Conservation (phyloP, 2,329 filamentous ascomycete species). For the Xylariaceae sp. region DNA sequence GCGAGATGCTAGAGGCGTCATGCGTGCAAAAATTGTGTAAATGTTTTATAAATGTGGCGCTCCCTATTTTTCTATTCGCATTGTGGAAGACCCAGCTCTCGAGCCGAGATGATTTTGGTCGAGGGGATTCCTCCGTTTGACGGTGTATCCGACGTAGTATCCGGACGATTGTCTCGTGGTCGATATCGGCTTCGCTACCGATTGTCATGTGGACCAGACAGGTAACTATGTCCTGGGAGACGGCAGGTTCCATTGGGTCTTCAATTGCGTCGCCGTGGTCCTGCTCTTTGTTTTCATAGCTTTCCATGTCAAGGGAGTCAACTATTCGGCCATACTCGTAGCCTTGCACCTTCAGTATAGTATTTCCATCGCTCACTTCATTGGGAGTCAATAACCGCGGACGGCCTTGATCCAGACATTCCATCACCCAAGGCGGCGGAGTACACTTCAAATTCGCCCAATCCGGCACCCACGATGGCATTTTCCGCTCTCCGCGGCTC, state of each 20-base stretch:
- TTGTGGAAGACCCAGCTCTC: background rate
- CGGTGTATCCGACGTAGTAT: background rate
- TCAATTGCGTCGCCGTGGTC: background rate
- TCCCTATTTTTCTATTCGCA: background rate
- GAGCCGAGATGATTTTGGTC: background rate
- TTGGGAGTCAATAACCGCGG: background rate
- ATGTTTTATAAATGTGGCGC: background rate
- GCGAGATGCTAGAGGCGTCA: background rate
- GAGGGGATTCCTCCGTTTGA: background rate
- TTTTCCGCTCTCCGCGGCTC: background rate
- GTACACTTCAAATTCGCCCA: conserved; percentile 8
- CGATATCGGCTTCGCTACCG: background rate
- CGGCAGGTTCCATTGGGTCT: background rate
- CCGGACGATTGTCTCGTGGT: background rate
- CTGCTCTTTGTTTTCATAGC: background rate
- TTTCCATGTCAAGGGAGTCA: background rate
- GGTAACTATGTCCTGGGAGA: background rate
- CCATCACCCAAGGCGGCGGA: conserved; percentile 6
- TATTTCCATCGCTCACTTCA: background rate
- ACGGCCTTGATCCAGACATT: background rate
- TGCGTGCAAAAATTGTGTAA: background rate
- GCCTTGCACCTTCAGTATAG: background rate
- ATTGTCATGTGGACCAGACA: background rate
- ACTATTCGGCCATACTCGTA: background rate
- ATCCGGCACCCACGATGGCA: conserved; percentile 5